These are phyloP conservation scores for Curvularia eragrostidis DNA, from an alignment of 2,329 filamentous ascomycete genomes.

Conservation along the genomic window DNA sequence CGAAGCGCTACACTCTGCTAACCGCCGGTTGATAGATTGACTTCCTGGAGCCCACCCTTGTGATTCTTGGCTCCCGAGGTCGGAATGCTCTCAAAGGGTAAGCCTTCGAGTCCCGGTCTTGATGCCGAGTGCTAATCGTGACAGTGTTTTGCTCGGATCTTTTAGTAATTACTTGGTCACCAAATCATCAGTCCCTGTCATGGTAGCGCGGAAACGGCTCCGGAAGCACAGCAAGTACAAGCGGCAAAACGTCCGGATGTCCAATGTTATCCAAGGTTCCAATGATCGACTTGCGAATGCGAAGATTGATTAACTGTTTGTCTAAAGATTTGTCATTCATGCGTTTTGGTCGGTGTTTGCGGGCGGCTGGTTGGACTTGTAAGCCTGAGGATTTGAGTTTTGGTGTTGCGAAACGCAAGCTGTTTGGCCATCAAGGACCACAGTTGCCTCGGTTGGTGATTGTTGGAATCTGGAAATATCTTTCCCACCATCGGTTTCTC, in stretches of 20 bases:
- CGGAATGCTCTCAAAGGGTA: constrained; percentile 92
- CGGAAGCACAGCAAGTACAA: constrained; percentile 86
- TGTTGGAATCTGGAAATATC: constrained; percentile 30
- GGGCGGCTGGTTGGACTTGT: constrained; percentile 13
- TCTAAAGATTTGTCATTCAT: constrained; percentile 44
- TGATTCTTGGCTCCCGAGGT: constrained; percentile 90
- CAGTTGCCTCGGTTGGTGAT: constrained; percentile 29
- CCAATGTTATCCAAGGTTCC: constrained; percentile 81
- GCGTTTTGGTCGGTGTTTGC: constrained; percentile 31
- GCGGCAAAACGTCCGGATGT: constrained; percentile 71
- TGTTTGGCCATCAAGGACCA: constrained; percentile 36
- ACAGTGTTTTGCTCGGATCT: constrained; percentile 87
- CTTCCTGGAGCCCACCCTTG: constrained; percentile 85
- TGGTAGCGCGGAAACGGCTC: constrained; percentile 92
- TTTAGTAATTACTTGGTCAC: constrained; percentile 98
- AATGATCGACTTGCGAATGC: constrained; percentile 71
- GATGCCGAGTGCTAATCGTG: constrained; percentile 30
- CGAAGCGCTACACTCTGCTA: constrained; percentile 27
- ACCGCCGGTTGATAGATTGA: constrained; percentile 69
- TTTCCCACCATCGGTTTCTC: constrained; percentile 19
- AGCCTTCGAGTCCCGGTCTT: constrained; percentile 45
- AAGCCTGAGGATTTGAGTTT: constrained; percentile 23
- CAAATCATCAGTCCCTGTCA: constrained; percentile 95
- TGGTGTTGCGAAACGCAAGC: constrained; percentile 41
- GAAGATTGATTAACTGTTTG: constrained; percentile 69